Percentiles rank a stretch among this genome's conserved stretches.
These are phyloP conservation scores for Neopestalotiopsis sp. DNA, from an alignment of 2,329 filamentous ascomycete genomes.

Conservation along the genomic window DNA sequence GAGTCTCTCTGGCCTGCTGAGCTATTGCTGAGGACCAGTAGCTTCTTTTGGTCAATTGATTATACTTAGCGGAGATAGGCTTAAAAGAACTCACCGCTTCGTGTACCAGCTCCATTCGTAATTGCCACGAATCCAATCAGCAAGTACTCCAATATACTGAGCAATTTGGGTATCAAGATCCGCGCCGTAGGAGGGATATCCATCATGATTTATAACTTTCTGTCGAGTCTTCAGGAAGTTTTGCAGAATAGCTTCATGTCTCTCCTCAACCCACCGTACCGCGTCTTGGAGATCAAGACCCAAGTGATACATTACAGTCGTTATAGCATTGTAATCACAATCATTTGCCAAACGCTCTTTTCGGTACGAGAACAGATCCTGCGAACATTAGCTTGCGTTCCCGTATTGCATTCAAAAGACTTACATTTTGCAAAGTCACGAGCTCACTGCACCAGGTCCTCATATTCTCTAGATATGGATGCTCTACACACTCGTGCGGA, in stretches of 20 bases:
- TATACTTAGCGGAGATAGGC: no score
- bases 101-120: background rate
- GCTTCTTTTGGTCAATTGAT: no score
- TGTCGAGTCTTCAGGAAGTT: background rate
- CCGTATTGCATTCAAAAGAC: no score
- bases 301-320: background rate
- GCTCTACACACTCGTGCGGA: background rate
- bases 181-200: background rate
- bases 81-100: background rate
- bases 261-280: background rate
- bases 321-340: background rate
- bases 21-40: no score
- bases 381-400: no score
- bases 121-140: background rate
- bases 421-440: no score
- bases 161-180: conserved; percentile 1
- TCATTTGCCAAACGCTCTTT: background rate
- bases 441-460: background rate
- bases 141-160: background rate
- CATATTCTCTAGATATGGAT: background rate
- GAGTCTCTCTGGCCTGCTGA: no score
- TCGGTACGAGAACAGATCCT: background rate
- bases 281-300: background rate
- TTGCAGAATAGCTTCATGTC: background rate
- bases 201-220: background rate